Evolutionary conservation across 495 filamentous ascomycete genomes (phyloP), one percentile per base, ranked within the genome.

Genomic region (Mycothermus thermophilus): DNA sequence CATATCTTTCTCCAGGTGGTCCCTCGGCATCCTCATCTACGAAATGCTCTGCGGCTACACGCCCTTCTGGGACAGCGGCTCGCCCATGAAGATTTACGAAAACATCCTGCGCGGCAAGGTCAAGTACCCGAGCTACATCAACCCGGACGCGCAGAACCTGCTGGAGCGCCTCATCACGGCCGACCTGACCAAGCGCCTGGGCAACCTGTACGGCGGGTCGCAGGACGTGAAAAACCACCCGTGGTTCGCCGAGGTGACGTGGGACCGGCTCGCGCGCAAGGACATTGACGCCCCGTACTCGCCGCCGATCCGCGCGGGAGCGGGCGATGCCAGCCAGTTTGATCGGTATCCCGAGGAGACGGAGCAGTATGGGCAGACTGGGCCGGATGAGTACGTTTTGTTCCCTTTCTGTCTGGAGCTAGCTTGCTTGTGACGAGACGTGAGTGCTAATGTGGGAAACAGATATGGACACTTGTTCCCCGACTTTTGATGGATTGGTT

Each of bases 21-120:
- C 88, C 27, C 64, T 97, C 28, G 90, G 90, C 26, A 96, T 97
- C 59, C 66, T 97, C 34, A 96, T 97, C 51, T 97, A 95, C 51
- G 90, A 97, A 64, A 97, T 97, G 90, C 77, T 97, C 13, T 95
- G 88, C 54, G 90, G 90, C 10, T 96, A 94, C 57, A 96, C 90
- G 10, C 90, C 90, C 3, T 97, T 97, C 62, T 97, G 87, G 86
- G 90, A 97, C 56, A 80, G 80, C 37, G 90, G 88, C 22, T 93
- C 83, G 4, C 86, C 90, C 2, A 93, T 96, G 70, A 95, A 93
- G 62, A 97, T 97, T 46, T 97, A 97, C 58, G 88, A 96, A 65
- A 97, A 97, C 55, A 96, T 97, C 47, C 67, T 96, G 35, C 81
- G 79, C 38, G 90, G 88, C 30, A 77, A 76, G 47, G 77, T 96